Evolutionary conservation across 208 protist genomes (phyloP).

Genomic region (Trypanosoma theileri): DNA sequence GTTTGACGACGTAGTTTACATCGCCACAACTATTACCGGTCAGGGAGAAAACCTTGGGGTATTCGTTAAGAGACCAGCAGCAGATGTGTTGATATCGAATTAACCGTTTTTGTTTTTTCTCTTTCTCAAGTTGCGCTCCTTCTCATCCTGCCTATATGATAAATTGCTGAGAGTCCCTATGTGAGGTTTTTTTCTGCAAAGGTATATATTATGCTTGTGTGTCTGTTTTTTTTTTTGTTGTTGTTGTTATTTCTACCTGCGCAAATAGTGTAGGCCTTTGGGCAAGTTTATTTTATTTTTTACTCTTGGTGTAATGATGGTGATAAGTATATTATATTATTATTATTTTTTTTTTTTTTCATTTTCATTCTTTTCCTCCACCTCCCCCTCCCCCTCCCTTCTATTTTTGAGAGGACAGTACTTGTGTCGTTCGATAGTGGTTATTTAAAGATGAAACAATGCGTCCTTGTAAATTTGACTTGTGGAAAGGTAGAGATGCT

Average conservation of each 20-base stretch:
- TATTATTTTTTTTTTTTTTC: not conserved
- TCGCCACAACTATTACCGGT: slow-evolving; percentile 62
- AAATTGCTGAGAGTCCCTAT: too few relatives aligned
- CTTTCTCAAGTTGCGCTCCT: not conserved
- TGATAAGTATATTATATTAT: not conserved
- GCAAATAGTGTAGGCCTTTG: not conserved
- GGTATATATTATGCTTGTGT: slow-evolving; percentile 7
- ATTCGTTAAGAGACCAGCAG: slow-evolving; percentile 51
- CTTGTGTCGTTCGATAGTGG: too few relatives aligned
- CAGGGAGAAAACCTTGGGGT: slow-evolving; percentile 56
- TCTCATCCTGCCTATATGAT: too few relatives aligned
- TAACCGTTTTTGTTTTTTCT: slow-evolving; percentile 8
- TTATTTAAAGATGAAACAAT: slow-evolving; percentile 25
- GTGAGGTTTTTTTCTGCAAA: too few relatives aligned
- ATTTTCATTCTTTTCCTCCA: too few relatives aligned
- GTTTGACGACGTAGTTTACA: slow-evolving; percentile 74
- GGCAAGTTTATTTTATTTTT: not conserved
- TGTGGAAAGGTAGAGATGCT: slow-evolving; percentile 32
- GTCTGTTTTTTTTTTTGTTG: not conserved
- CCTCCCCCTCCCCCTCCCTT: too few relatives aligned
- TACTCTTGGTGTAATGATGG: not conserved
- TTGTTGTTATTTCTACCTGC: not conserved
- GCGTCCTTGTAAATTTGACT: slow-evolving; percentile 37
- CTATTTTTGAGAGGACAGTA: too few relatives aligned
- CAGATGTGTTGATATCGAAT: slow-evolving; percentile 17